phyloP scores from a whole-genome alignment of 495 filamentous ascomycete species.

The Melanomma pulvis-pyrius region DNA sequence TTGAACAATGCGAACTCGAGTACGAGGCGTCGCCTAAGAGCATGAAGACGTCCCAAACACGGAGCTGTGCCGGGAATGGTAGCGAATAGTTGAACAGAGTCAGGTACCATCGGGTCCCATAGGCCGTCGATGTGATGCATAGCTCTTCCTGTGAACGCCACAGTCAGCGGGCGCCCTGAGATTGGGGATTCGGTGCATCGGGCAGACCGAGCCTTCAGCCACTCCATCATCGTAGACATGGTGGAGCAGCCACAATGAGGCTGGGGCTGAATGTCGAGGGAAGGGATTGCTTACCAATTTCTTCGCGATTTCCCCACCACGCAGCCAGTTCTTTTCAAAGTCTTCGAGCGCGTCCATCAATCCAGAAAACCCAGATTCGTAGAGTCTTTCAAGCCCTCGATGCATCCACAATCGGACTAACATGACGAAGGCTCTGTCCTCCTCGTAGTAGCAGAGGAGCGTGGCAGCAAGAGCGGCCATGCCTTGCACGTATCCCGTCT shows the following conservation, averaged over 20 bases:
- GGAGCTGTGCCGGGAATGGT: conserved; percentile 93
- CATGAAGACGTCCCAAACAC: conserved; percentile 99
- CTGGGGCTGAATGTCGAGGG: background rate
- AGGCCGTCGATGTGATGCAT: conserved; percentile 81
- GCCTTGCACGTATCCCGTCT: conserved; percentile 94
- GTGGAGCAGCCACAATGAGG: background rate
- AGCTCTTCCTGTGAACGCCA: conserved; percentile 66
- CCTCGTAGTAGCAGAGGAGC: conserved; percentile 93
- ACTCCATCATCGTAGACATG: background rate
- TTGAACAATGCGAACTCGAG: conserved; percentile 33
- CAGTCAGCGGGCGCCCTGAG: conserved; percentile 16
- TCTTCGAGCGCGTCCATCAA: conserved; percentile 86
- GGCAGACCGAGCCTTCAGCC: conserved; percentile 13
- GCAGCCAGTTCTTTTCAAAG: conserved; percentile 86
- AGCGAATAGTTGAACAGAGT: conserved; percentile 98
- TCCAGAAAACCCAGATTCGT: conserved; percentile 79
- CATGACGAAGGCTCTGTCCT: conserved; percentile 94
- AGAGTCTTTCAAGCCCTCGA: conserved; percentile 82
- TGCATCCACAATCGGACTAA: conserved; percentile 88
- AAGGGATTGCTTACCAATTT: conserved; percentile 67
- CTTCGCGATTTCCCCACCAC: conserved; percentile 68
- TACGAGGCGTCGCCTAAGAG: conserved; percentile 74
- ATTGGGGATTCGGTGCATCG: conserved; percentile 9
- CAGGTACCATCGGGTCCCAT: conserved; percentile 95
- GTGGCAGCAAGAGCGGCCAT: conserved; percentile 96